These are phyloP conservation scores for Fusarium domesticum DNA, from an alignment of 2,329 filamentous ascomycete species.

Conservation along the genomic window DNA sequence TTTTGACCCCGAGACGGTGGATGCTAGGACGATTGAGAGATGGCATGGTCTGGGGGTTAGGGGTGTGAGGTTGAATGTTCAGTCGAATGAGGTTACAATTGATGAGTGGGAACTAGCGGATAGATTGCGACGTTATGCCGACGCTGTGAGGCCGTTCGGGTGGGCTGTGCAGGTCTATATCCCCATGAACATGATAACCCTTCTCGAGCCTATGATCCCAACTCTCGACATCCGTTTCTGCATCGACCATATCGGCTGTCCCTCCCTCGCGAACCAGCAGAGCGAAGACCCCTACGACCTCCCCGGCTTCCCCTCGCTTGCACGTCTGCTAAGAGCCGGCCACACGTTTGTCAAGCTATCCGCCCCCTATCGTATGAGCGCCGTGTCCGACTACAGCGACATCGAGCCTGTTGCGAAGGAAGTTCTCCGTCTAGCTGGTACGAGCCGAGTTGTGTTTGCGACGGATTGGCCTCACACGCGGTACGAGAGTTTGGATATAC, in stretches of 20 bases:
- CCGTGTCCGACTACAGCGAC: slow-evolving; percentile 42
- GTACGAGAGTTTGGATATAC: slow-evolving; percentile 55
- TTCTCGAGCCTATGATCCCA: slow-evolving; percentile 48
- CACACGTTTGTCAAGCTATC: slow-evolving; percentile 57
- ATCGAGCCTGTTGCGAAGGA: slow-evolving; percentile 48
- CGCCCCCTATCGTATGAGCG: slow-evolving; percentile 54
- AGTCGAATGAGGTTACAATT: slow-evolving; percentile 47
- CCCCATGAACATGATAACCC: slow-evolving; percentile 46
- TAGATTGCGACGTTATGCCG: slow-evolving; percentile 46
- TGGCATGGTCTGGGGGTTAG: slow-evolving; percentile 59
- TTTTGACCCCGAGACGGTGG: slow-evolving; percentile 47
- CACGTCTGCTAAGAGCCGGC: slow-evolving; percentile 43
- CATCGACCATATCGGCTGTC: slow-evolving; percentile 59
- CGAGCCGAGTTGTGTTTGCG: slow-evolving; percentile 51
- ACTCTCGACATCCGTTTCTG: slow-evolving; percentile 50
- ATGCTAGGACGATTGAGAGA: slow-evolving; percentile 37
- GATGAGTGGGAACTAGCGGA: slow-evolving; percentile 39
- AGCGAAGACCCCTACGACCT: slow-evolving; percentile 24
- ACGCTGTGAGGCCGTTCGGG: slow-evolving; percentile 45
- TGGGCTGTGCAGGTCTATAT: slow-evolving; percentile 61
- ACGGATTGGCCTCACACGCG: slow-evolving; percentile 65
- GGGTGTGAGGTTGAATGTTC: slow-evolving; percentile 58
- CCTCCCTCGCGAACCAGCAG: slow-evolving; percentile 34
- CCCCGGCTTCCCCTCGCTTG: slow-evolving; percentile 40
- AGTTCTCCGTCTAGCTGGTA: slow-evolving; percentile 42